Evolutionary conservation across 768 basidiomycete species (phyloP).

Genomic region (Lyophyllum atratum): DNA sequence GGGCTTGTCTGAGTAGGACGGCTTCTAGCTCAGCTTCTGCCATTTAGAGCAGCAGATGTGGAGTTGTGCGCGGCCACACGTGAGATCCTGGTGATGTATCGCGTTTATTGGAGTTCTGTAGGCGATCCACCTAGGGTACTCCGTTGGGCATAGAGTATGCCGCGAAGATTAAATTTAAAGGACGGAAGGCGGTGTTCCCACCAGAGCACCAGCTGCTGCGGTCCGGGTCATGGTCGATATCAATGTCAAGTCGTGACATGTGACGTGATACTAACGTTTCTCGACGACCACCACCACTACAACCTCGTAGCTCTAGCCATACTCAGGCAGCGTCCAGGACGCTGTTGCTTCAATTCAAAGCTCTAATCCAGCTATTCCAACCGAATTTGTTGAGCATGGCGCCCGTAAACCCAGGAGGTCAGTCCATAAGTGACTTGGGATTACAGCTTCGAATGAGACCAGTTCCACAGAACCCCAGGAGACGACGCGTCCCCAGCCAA

Average conservation of each 20-base stretch:
- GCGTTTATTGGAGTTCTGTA: not conserved
- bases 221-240: too few relatives aligned
- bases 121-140: too few relatives aligned
- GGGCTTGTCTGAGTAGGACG: not conserved
- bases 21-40: not conserved
- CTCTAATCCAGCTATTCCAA: not conserved
- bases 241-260: too few relatives aligned
- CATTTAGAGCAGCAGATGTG: not conserved
- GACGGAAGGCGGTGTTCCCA: too few relatives aligned
- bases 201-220: too few relatives aligned
- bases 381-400: constrained; percentile 4
- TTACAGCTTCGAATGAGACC: not conserved
- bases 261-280: too few relatives aligned
- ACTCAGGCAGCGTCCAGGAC: too few relatives aligned
- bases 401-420: constrained; percentile 16
- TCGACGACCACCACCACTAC: too few relatives aligned
- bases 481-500: constrained; percentile 63
- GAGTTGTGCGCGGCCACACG: not conserved
- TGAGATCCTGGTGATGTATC: not conserved
- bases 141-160: too few relatives aligned
- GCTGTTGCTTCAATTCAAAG: too few relatives aligned
- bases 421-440: not conserved
- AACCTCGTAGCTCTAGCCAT: too few relatives aligned
- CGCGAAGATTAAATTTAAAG: too few relatives aligned
- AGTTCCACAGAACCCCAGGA: constrained; percentile 51